Percentiles rank a stretch among this genome's conserved stretches.
These are phyloP conservation scores for Pythium chondricola DNA, from an alignment of 352 stramenopile genomes.

Conservation along the genomic window DNA sequence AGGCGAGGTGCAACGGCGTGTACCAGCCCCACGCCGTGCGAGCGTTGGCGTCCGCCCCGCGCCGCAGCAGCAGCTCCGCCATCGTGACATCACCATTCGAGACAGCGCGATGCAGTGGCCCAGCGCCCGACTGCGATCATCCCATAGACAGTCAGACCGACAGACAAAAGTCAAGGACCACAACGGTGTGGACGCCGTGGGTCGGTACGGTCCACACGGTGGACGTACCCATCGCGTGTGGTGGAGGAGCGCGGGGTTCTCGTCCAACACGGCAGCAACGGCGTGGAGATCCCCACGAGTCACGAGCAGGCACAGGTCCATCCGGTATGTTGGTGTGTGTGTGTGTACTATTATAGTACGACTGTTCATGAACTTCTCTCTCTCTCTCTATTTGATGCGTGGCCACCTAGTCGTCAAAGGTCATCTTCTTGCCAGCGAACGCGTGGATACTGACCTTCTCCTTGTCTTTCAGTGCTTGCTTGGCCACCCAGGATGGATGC, in stretches of 20 bases:
- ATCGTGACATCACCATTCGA: conserved; percentile 33
- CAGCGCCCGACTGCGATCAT: conserved; percentile 62
- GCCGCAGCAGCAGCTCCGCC: conserved; percentile 36
- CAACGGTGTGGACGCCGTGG: too few relatives aligned
- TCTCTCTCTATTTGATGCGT: conserved; percentile 3
- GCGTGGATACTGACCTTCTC: conserved; percentile 58
- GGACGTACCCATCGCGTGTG: conserved; percentile 54
- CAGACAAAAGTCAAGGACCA: not conserved
- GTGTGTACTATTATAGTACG: too few relatives aligned
- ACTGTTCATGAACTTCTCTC: not conserved
- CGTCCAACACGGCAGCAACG: conserved; percentile 27
- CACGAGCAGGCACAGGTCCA: conserved; percentile 57
- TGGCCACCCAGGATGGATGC: conserved; percentile 70
- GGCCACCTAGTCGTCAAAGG: conserved; percentile 36
- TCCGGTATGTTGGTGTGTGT: too few relatives aligned
- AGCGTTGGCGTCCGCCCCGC: conserved; percentile 44
- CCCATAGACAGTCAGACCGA: not conserved
- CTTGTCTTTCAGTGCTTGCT: conserved; percentile 81
- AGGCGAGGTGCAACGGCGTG: not conserved
- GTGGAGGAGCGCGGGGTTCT: conserved; percentile 26
- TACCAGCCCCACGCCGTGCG: conserved; percentile 72
- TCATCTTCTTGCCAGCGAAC: conserved; percentile 82
- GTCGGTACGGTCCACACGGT: too few relatives aligned
- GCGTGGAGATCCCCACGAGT: conserved; percentile 27
- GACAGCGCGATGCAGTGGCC: conserved; percentile 60